Conservation (phyloP, 2,329 filamentous ascomycete genomes). For the Rasamsonia emersonii region DNA sequence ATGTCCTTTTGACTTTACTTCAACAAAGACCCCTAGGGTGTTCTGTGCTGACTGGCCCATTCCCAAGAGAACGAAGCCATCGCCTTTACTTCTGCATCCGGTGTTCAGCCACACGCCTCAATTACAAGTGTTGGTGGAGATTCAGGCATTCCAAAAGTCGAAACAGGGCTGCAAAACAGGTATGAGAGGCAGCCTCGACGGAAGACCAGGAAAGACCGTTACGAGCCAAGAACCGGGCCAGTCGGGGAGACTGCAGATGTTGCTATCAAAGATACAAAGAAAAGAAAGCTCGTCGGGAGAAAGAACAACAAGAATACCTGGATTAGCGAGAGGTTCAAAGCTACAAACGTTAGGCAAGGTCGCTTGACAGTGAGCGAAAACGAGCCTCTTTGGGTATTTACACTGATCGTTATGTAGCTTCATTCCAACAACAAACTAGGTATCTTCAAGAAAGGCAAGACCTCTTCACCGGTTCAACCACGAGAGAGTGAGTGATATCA, state of each 20-base stretch:
- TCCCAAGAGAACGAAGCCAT: neutral
- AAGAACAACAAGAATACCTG: slow-evolving; percentile 31
- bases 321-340: slow-evolving; percentile 46
- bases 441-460: slow-evolving; percentile 28
- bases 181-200: slow-evolving; percentile 47
- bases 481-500: slow-evolving; percentile 11
- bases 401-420: slow-evolving; percentile 19
- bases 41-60: too few species aligned
- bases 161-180: slow-evolving; percentile 3
- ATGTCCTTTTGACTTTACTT: too few species aligned
- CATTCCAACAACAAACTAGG: slow-evolving; percentile 15
- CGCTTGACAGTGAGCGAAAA: slow-evolving; percentile 42
- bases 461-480: slow-evolving; percentile 22
- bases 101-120: too few species aligned
- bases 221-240: slow-evolving; percentile 34
- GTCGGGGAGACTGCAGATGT: neutral
- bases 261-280: slow-evolving; percentile 7
- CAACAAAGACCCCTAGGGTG: too few species aligned
- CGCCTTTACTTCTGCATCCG: slow-evolving; percentile 1
- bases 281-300: slow-evolving; percentile 18
- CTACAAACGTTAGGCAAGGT: slow-evolving; percentile 44
- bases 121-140: too few species aligned
- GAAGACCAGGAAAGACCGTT: slow-evolving; percentile 50
- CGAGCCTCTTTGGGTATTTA: slow-evolving; percentile 5
- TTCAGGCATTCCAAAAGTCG: neutral